A percentile compares a stretch with the other conserved stretches of the same genome.
These are phyloP conservation scores for Effrenium voratum DNA, from an alignment of 73 alveolate species.

Conservation along the genomic window DNA sequence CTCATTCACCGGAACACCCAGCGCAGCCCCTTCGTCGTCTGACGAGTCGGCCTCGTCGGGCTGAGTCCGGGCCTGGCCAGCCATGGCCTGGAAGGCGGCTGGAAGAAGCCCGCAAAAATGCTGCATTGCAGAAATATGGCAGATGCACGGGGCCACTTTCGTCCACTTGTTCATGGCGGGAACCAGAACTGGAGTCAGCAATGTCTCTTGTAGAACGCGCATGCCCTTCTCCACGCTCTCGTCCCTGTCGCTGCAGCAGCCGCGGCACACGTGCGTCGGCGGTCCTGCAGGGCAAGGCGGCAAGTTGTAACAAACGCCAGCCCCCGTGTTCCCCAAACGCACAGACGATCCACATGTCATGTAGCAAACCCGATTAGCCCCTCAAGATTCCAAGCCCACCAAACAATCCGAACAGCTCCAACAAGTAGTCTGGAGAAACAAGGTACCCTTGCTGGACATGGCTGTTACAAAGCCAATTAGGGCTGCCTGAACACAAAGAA, in stretches of 20 bases:
- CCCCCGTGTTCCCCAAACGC: no score
- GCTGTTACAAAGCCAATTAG: no score
- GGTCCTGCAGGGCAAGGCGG: slow-evolving; percentile 39
- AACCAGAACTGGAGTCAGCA: not conserved
- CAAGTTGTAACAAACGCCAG: no score
- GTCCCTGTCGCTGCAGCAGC: slow-evolving; percentile 39
- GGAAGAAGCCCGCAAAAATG: slow-evolving; percentile 40
- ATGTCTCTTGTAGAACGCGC: not conserved
- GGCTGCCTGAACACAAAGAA: no score
- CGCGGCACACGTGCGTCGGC: slow-evolving; percentile 21
- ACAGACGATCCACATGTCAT: no score
- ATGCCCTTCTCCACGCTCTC: not conserved
- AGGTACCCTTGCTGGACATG: no score
- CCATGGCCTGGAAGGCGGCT: not conserved
- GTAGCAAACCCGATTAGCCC: no score
- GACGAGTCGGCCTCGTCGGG: not conserved
- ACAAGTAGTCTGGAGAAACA: no score
- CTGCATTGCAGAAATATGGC: slow-evolving; percentile 50
- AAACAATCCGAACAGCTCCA: no score
- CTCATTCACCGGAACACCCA: slow-evolving; percentile 40
- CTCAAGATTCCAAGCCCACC: no score
- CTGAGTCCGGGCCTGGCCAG: not conserved
- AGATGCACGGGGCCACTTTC: slow-evolving; percentile 15
- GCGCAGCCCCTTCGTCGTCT: slow-evolving; percentile 10
- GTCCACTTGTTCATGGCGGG: slow-evolving; percentile 69